Conservation (phyloP, 2,329 filamentous ascomycete species). For the Penicillium sp. region DNA sequence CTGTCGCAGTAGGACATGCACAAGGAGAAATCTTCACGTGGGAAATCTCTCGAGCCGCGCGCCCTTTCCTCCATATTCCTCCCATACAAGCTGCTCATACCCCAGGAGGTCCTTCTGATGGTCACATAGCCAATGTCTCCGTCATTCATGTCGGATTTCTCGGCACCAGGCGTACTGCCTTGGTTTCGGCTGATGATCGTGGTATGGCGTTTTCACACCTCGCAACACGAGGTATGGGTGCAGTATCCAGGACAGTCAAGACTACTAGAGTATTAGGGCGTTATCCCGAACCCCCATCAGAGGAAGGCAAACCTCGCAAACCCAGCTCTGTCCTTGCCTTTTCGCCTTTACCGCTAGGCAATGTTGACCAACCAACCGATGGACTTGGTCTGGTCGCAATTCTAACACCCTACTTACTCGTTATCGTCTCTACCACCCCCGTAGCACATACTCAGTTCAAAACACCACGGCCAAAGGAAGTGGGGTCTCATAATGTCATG, state of each 20-base stretch:
- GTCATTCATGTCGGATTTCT: constrained; percentile 93
- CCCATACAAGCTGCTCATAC: constrained; percentile 67
- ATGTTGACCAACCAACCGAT: constrained; percentile 84
- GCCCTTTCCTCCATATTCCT: constrained; percentile 83
- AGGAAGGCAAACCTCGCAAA: constrained; percentile 66
- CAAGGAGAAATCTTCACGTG: constrained; percentile 94
- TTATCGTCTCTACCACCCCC: constrained; percentile 95
- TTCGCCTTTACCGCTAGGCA: constrained; percentile 85
- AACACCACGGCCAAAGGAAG: constrained; percentile 82
- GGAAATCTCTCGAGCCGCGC: constrained; percentile 78
- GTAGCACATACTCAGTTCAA: constrained; percentile 97
- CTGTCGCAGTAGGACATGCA: constrained; percentile 83
- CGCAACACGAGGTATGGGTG: constrained; percentile 82
- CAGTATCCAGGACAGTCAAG: constrained; percentile 79
- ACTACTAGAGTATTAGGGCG: constrained; percentile 86
- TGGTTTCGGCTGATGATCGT: constrained; percentile 89
- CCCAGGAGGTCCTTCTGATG: constrained; percentile 63
- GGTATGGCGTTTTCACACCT: constrained; percentile 99
- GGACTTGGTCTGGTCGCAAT: constrained; percentile 87
- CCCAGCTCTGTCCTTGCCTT: constrained; percentile 95
- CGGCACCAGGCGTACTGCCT: constrained; percentile 84
- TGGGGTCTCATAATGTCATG: constrained; percentile 83
- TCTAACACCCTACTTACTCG: constrained; percentile 89
- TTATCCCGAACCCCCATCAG: constrained; percentile 69
- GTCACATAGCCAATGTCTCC: constrained; percentile 72